Evolutionary conservation across 331 rosid species (phyloP).

Genomic region (Rosa hybrid): DNA sequence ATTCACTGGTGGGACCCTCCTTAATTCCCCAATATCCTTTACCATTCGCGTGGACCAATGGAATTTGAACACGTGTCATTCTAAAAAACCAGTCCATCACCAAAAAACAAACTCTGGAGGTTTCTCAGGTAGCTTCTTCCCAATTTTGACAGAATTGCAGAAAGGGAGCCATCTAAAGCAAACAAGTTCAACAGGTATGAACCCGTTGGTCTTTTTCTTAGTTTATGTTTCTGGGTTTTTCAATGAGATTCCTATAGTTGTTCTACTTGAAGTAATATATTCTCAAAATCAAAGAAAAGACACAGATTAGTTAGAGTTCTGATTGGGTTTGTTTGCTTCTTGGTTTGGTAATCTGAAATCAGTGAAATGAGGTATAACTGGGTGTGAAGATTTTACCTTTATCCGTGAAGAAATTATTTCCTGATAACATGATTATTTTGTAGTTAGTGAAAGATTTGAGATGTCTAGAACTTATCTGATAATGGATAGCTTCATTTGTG

Average conservation of each 20-base stretch:
- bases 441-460: not conserved
- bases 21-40: too few relatives aligned
- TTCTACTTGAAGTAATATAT: not conserved
- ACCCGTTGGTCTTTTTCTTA: not conserved
- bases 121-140: not conserved
- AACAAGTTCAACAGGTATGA: not conserved
- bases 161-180: not conserved
- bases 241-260: not conserved
- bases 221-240: not conserved
- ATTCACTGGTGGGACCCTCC: too few relatives aligned
- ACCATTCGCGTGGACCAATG: too few relatives aligned
- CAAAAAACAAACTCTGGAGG: not conserved
- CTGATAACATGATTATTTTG: not conserved
- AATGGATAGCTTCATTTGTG: not conserved
- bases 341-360: not conserved
- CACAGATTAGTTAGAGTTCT: not conserved
- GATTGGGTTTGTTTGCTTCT: not conserved
- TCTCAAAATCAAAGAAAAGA: not conserved
- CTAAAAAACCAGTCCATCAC: not conserved
- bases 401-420: not conserved
- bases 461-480: not conserved
- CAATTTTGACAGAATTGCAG: not conserved
- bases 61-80: not conserved
- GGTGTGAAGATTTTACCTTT: not conserved
- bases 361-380: not conserved